These are phyloP conservation scores for Yamadazyma jaroonii DNA, from an alignment of 1,139 yeast genomes.

Conservation along the genomic window DNA sequence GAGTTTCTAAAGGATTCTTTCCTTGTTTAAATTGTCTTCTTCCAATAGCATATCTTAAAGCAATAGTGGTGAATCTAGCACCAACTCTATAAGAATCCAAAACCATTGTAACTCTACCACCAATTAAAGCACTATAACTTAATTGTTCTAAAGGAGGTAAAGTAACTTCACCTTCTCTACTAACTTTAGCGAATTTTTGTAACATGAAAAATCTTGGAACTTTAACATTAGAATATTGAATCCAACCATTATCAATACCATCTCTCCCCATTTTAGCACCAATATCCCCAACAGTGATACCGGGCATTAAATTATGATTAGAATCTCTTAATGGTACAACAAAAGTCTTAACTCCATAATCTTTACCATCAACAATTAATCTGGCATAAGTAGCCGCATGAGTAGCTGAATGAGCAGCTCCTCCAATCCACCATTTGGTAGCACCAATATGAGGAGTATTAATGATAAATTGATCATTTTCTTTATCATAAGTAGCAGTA, in stretches of 20 bases:
- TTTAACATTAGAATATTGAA: slow-evolving; percentile 77
- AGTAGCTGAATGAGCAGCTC: slow-evolving; percentile 92
- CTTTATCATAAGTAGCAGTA: slow-evolving; percentile 75
- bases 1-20: slow-evolving; percentile 43
- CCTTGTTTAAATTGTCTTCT: slow-evolving; percentile 75
- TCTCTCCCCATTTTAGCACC: slow-evolving; percentile 94
- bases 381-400: slow-evolving; percentile 83
- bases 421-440: slow-evolving; percentile 98
- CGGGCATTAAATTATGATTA: slow-evolving; percentile 68
- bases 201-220: slow-evolving; percentile 84
- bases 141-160: slow-evolving; percentile 83
- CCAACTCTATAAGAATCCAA: slow-evolving; percentile 78
- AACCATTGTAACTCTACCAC: slow-evolving; percentile 90
- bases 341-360: slow-evolving; percentile 87
- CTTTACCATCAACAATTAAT: slow-evolving; percentile 74
- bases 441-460: slow-evolving; percentile 90
- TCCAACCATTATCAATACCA: slow-evolving; percentile 93
- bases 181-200: slow-evolving; percentile 75
- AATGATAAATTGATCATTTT: slow-evolving; percentile 64
- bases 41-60: slow-evolving; percentile 84
- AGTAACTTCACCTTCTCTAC: slow-evolving; percentile 63
- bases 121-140: slow-evolving; percentile 81
- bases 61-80: slow-evolving; percentile 78
- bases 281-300: slow-evolving; percentile 83
- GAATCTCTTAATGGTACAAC: slow-evolving; percentile 84